phyloP scores from a whole-genome alignment of 495 filamentous ascomycete species.

The Massariosphaeria phaeospora region DNA sequence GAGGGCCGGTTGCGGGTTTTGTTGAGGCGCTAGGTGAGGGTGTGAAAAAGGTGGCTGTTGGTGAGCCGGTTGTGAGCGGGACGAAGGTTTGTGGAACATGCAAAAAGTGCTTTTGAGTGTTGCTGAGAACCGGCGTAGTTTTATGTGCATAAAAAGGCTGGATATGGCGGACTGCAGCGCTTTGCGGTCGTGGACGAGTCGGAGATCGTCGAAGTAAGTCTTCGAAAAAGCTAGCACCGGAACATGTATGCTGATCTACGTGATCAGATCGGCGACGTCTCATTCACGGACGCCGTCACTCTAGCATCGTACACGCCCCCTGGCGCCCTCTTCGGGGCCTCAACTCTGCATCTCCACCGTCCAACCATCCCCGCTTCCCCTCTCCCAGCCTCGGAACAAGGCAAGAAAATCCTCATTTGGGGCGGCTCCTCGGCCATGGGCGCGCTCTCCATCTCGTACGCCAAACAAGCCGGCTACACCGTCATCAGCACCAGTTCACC shows the following conservation, averaged over 20 bases:
- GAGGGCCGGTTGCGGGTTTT: constrained; percentile 4
- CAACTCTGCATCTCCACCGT: constrained; percentile 11
- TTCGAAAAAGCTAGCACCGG: neutral
- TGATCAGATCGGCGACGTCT: constrained; percentile 3
- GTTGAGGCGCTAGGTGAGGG: constrained; percentile 8
- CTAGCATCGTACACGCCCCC: constrained; percentile 15
- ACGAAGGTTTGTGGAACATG: constrained; percentile 14
- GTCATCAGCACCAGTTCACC: constrained; percentile 54
- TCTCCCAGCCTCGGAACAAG: constrained; percentile 21
- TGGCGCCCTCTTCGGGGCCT: constrained; percentile 6
- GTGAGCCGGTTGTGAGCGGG: constrained; percentile 8
- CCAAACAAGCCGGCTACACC: constrained; percentile 45
- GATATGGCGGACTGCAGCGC: constrained; percentile 12
- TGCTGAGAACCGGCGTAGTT: too few relatives aligned
- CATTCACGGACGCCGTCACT: constrained; percentile 6
- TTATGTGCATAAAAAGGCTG: constrained; percentile 17
- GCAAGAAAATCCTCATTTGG: constrained; percentile 47
- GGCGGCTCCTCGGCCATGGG: constrained; percentile 48
- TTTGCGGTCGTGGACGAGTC: constrained; percentile 8
- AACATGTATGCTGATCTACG: neutral
- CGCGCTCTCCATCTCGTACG: constrained; percentile 52
- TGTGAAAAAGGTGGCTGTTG: constrained; percentile 3
- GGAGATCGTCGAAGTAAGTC: constrained; percentile 10
- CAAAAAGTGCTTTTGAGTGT: too few relatives aligned
- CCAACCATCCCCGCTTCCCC: neutral